Conservation (phyloP, 148 eudicot species). For the Chenopodium formosanum region DNA sequence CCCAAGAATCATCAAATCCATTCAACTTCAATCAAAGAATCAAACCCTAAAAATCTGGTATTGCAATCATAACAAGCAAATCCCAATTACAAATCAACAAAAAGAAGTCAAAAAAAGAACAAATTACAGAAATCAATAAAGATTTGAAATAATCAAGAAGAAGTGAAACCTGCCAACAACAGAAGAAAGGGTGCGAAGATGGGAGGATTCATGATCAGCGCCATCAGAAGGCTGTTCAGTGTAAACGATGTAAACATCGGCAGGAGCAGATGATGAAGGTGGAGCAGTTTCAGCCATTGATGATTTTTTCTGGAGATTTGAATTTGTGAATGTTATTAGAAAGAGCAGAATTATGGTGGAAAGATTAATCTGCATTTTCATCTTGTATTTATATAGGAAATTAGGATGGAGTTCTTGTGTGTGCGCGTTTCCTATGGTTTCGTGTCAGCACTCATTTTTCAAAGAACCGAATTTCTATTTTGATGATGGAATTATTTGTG, state of each 20-base stretch:
- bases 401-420: too few species aligned
- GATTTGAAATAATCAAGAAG: not conserved
- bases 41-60: not conserved
- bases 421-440: not conserved
- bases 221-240: constrained; percentile 53
- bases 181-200: constrained; percentile 55
- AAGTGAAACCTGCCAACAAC: constrained; percentile 47
- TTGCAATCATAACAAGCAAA: too few species aligned
- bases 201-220: constrained; percentile 53
- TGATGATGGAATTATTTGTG: too few species aligned
- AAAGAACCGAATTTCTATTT: too few species aligned
- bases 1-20: not conserved
- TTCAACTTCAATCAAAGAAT: not conserved
- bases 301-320: constrained; percentile 16
- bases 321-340: not conserved
- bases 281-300: constrained; percentile 32
- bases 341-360: not conserved
- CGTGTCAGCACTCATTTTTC: not conserved
- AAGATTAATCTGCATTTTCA: not conserved
- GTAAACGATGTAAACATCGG: constrained; percentile 64
- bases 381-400: not conserved
- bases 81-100: not conserved
- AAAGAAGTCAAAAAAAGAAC: not conserved
- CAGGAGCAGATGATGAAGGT: constrained; percentile 13
- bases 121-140: too few species aligned